Evolutionary conservation across 2,329 filamentous ascomycete species (phyloP), one percentile per base, ranked within the genome.

Genomic region (Trichoderma gracile): DNA sequence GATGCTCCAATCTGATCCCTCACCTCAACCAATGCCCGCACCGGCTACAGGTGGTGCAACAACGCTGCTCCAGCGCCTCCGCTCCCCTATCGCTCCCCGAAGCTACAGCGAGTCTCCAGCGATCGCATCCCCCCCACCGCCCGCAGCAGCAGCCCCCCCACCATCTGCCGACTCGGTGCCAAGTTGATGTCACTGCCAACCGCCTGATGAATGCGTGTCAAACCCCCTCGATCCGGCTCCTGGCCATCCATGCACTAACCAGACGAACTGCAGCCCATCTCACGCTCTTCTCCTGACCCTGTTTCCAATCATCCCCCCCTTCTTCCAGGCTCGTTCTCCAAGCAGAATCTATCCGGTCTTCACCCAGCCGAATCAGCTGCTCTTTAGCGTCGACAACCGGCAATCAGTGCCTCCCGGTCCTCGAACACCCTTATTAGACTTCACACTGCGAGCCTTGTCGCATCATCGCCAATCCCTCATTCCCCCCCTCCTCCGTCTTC

Each of bases 341-440:
- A 33, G 19, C 30, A 33, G 30, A 33, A 43, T 43, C 60, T 56
- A 47, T 47, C 38, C 46, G 46, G 19, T 33, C 49, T 45, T 67
- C 56, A 57, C 56, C 59, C 56, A 52, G 63, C 54, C 49, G 33
- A 33, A 40, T 19, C 56, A 40, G 9, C 30, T 47, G 43, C 25
- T 19, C 56, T 50, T 14, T 46, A 23, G 55, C 30, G 50, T 53
- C 50, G 9, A 52, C 19, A 23, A 42, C 45, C 38, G 46, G 53
- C 30, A 66, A 54, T 54, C 68, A 57, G 71, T 71, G 70, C 64
- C 69, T 62, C 57, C 62, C 66, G 58, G 43, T 47, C 64, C 63
- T 60, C 61, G 58, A 45, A 45, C 59, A 58, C 66, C 69, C 68
- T 69, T 71, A 72, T 69, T 72, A 72, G 70, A 69, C 68, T 30